Evolutionary conservation across 305 asterid species (phyloP), one percentile per base, ranked within the genome.

Genomic region (Ilex paraguariensis): DNA sequence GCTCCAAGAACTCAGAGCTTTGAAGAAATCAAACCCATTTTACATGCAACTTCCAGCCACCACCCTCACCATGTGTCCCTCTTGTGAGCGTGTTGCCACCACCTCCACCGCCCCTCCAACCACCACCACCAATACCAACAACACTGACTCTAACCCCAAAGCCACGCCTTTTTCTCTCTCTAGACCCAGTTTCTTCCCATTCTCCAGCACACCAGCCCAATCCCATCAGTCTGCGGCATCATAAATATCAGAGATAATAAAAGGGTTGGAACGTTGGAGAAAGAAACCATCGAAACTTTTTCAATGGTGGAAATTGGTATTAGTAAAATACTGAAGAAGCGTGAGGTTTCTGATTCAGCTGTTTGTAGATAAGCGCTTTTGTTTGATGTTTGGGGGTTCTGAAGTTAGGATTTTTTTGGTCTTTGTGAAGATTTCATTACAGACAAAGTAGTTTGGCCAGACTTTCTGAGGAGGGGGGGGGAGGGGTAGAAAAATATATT

Each of bases 61-160:
- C 71, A 90, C 97, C 0, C 74, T 90, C 7, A 87, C 96, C 36
- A 90, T 90, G 95, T 85, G 97, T 56, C 95, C 95, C 3, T 87
- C 97, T 7, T 90, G 97, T 72, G 87, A 90, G 62, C 85, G 87
- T 11, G 94, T 85, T 21, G 85, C 88, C 31, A 31, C 90, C 57
- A 67, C 87, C 31, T 15, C 86, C 66, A 32, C 82, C 13, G 52
- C 71, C 12, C 49, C 79, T 0, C 63, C 70, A 4, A 21, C 73
- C 32, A 4, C 78, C 31, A 15, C 68, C 49, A 14, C 60, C 40
- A 21, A 50, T 60, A 45, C 67, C 28, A 21, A 62, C 48, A n/a
- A 70, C 7, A 31, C 32, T 42, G 84, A 75, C 6, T 46, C 80
- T 0, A 62, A 44, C 21, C 75, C 81, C 0, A 82, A 79, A 56